These are phyloP conservation scores for Barbatosphaeria neglecta DNA, from an alignment of 495 filamentous ascomycete species.

Conservation along the genomic window DNA sequence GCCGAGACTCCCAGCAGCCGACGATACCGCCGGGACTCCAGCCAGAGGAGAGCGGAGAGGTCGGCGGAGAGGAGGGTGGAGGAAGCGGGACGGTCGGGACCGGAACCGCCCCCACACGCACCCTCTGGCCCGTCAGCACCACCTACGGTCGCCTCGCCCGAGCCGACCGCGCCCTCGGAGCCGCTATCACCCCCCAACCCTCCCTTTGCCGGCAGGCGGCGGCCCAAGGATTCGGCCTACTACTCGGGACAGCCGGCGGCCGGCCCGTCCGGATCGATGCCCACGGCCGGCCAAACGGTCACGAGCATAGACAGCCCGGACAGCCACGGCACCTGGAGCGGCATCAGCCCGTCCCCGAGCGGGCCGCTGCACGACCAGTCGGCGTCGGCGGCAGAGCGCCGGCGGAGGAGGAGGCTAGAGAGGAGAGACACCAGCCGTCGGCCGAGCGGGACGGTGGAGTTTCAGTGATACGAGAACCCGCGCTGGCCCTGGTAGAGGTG, in stretches of 20 bases:
- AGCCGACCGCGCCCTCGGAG: conserved; percentile 1
- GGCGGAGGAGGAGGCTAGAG: conserved; percentile 35
- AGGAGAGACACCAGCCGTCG: conserved; percentile 26
- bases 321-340: conserved; percentile 30
- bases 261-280: conserved; percentile 25
- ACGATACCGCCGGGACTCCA: conserved; percentile 34
- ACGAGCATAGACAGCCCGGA: conserved; percentile 29
- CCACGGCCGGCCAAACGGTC: conserved; percentile 20
- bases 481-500: too few relatives aligned
- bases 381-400: conserved; percentile 24
- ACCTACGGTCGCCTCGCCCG: not conserved
- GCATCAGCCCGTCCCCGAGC: conserved; percentile 22
- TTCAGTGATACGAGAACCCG: conserved; percentile 10
- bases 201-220: conserved; percentile 27
- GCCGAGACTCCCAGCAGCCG: conserved; percentile 27
- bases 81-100: too few relatives aligned
- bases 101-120: too few relatives aligned
- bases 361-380: conserved; percentile 10
- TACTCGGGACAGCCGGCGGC: conserved; percentile 38
- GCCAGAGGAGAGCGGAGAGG: conserved; percentile 24
- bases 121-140: conserved; percentile 3
- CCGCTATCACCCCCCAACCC: conserved; percentile 35
- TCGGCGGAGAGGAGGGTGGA: conserved; percentile 28
- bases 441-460: conserved; percentile 27
- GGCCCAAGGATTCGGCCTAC: conserved; percentile 42